phyloP scores from a whole-genome alignment of 768 basidiomycete genomes.

The Xerocomellus intermedius region DNA sequence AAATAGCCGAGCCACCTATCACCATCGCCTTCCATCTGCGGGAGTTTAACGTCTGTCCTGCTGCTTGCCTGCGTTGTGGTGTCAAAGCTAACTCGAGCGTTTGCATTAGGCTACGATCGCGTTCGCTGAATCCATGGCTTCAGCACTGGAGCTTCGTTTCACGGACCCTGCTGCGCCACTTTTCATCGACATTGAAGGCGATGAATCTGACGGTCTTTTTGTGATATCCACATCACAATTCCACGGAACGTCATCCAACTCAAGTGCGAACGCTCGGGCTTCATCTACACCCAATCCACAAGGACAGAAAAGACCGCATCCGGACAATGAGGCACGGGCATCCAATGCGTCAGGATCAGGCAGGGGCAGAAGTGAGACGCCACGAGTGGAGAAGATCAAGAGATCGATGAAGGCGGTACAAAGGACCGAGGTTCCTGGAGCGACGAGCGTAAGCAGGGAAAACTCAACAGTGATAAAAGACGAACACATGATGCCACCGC shows the following conservation, averaged over 20 bases:
- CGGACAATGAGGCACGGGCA: conserved; percentile 22
- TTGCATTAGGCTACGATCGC: conserved; percentile 68
- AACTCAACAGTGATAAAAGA: conserved; percentile 16
- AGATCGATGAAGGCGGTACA: conserved; percentile 40
- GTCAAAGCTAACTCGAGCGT: neutral
- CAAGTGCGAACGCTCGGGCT: conserved; percentile 8
- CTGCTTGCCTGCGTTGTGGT: neutral
- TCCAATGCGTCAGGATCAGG: conserved; percentile 25
- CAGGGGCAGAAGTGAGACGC: conserved; percentile 32
- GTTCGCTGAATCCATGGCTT: conserved; percentile 69
- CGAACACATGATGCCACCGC: conserved; percentile 42
- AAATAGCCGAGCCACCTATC: conserved; percentile 59
- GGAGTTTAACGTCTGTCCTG: conserved; percentile 68
- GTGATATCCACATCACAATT: conserved; percentile 76
- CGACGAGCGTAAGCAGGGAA: conserved; percentile 9
- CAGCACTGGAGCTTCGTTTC: conserved; percentile 69
- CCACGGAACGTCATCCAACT: conserved; percentile 32
- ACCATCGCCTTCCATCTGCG: conserved; percentile 78
- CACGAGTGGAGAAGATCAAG: conserved; percentile 46
- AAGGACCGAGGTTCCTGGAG: conserved; percentile 22
- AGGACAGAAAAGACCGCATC: conserved; percentile 22
- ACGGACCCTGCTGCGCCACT: conserved; percentile 72
- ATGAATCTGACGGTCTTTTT: conserved; percentile 63
- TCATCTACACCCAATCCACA: conserved; percentile 21
- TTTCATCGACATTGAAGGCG: conserved; percentile 74